Evolutionary conservation across 2,329 filamentous ascomycete genomes (phyloP), one percentile per base, ranked within the genome.

Genomic region (Alternaria infectoria): DNA sequence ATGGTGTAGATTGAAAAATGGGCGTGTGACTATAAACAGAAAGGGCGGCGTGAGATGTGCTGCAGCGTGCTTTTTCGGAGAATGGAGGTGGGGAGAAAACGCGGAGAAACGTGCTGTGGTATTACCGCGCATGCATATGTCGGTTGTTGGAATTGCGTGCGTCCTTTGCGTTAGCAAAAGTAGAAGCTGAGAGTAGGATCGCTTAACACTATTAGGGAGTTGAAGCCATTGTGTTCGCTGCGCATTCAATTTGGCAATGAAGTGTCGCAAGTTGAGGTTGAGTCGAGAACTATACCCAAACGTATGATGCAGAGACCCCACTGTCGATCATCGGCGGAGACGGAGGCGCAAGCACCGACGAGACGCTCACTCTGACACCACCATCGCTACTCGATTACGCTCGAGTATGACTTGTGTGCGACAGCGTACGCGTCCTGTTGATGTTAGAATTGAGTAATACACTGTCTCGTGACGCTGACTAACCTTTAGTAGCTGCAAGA

Each of bases 41-140:
- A 43, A 32, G 45, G n/a, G 59, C 28, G 46, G 45, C 47, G 19
- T 52, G 59, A 45, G 46, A 44, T 40, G 52, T 45, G 40, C 13
- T 21, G 54, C 28, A 28, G 45, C 54, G 43, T 56, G 43, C 44
- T 56, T 49, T 50, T 68, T 68, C 68, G 68, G 68, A 65, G 57
- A 69, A 69, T 67, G 51, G 51, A 43, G 40, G 68, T 67, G 68
- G 68, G 68, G 68, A 65, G 67, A 60, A 69, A 64, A 61, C 63
- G 52, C 68, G 68, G 62, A 68, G 59, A 25, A 59, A 56, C 32
- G 21, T 36, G 47, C 28, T 50, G 49, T 43, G 32, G 36, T 54
- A 44, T 30, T 17, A 60, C 58, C 50, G 30, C 43, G 57, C 50
- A 17, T 61, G 54, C 54, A 56, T 49, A 52, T 57, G 54, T 60